Conservation (phyloP, 2,329 filamentous ascomycete genomes). For the Trichoderma citrinoviride region DNA sequence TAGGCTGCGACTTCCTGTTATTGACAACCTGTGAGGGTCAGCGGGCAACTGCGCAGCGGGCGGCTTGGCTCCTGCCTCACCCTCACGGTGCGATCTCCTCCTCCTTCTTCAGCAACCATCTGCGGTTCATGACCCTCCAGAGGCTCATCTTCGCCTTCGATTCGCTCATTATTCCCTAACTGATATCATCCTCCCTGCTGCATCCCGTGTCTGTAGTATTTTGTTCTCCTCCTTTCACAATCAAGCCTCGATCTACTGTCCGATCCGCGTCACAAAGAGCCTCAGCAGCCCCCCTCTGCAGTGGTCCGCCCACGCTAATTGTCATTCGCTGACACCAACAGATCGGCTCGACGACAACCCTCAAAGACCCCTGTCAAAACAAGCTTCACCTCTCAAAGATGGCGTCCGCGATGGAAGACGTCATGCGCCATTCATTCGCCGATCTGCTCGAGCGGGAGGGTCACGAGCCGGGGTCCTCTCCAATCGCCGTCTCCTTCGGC, state of each 20-base stretch:
- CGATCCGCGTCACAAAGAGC: neutral
- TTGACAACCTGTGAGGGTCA: neutral
- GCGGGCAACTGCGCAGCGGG: neutral
- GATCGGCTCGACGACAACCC: neutral
- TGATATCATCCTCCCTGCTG: neutral
- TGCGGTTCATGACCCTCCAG: neutral
- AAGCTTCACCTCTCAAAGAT: neutral
- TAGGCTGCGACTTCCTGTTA: neutral
- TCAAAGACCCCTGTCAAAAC: neutral
- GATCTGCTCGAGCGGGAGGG: slow-evolving; percentile 11
- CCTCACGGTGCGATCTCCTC: neutral
- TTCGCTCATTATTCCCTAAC: neutral
- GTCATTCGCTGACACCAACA: slow-evolving; percentile 4
- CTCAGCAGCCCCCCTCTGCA: neutral
- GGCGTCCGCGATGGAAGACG: slow-evolving; percentile 15
- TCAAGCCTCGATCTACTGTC: neutral
- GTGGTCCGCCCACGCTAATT: neutral
- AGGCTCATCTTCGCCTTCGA: neutral
- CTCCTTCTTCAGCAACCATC: neutral
- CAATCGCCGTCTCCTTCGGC: neutral
- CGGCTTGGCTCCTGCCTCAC: neutral
- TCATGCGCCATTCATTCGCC: slow-evolving; percentile 10
- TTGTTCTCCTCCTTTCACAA: neutral
- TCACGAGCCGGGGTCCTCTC: slow-evolving; percentile 6
- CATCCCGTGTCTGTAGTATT: neutral